These are phyloP conservation scores for Melanopsichium pennsylvanicum DNA, from an alignment of 1,284 basidiomycete genomes.

Conservation along the genomic window DNA sequence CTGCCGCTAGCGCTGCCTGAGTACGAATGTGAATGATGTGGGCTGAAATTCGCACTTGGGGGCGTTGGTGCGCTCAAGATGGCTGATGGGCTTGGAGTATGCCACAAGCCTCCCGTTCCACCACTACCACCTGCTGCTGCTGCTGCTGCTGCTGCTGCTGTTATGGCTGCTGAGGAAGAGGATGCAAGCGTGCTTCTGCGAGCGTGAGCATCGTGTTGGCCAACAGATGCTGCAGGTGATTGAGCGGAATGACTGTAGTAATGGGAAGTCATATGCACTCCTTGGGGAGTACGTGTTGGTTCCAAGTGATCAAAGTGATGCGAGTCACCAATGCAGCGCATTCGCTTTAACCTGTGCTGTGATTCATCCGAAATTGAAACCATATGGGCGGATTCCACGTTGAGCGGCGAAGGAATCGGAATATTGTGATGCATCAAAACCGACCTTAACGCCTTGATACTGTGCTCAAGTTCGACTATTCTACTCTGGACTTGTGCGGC, in stretches of 20 bases:
- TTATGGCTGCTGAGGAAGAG: neutral
- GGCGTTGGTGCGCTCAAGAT: slow-evolving; percentile 11
- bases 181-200: too few relatives aligned
- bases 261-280: slow-evolving; percentile 11
- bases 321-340: too few relatives aligned
- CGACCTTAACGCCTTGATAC: slow-evolving; percentile 10
- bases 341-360: too few relatives aligned
- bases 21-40: neutral
- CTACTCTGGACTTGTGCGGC: slow-evolving; percentile 17
- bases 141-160: neutral
- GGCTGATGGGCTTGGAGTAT: slow-evolving; percentile 11
- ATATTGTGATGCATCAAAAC: slow-evolving; percentile 20
- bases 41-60: slow-evolving; percentile 9
- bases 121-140: neutral
- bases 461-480: slow-evolving; percentile 15
- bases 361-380: too few relatives aligned
- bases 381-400: too few relatives aligned
- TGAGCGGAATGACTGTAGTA: slow-evolving; percentile 13
- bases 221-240: too few relatives aligned
- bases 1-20: neutral
- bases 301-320: too few relatives aligned
- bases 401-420: slow-evolving; percentile 3
- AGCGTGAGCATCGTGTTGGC: too few relatives aligned
- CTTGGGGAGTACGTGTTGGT: too few relatives aligned
- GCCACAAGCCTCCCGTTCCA: slow-evolving; percentile 11